Evolutionary conservation across 2,329 filamentous ascomycete genomes (phyloP).

Genomic region (Venturia effusa): DNA sequence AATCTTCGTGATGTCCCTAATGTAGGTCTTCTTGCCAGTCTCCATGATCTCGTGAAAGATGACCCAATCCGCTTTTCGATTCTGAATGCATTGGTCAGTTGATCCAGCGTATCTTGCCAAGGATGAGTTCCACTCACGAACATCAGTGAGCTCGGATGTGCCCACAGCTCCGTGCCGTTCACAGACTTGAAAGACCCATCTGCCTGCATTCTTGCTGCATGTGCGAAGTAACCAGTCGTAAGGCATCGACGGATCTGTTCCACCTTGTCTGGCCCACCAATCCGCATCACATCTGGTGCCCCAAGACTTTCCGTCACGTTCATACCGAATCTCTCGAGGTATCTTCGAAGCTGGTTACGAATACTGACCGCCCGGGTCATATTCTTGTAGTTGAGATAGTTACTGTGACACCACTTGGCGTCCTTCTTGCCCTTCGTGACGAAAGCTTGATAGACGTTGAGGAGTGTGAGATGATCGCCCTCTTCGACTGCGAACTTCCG

Average conservation of each 20-base stretch:
- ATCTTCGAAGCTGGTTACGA: conserved; percentile 72
- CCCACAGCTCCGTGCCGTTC: conserved; percentile 69
- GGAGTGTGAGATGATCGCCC: conserved; percentile 82
- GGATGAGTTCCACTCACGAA: conserved; percentile 45
- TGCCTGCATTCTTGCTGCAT: conserved; percentile 85
- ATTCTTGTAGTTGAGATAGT: conserved; percentile 77
- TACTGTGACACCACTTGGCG: conserved; percentile 73
- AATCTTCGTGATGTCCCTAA: conserved; percentile 85
- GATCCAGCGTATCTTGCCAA: not conserved
- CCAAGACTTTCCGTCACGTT: conserved; percentile 53
- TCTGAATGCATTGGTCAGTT: conserved; percentile 31
- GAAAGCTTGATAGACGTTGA: conserved; percentile 91
- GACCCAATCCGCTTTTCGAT: conserved; percentile 92
- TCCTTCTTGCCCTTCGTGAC: conserved; percentile 74
- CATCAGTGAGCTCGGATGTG: conserved; percentile 86
- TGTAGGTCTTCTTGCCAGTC: conserved; percentile 77
- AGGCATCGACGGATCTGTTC: conserved; percentile 77
- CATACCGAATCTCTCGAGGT: conserved; percentile 76
- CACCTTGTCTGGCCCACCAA: conserved; percentile 37
- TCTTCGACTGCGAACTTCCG: conserved; percentile 84
- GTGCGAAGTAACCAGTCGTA: conserved; percentile 82
- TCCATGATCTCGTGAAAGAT: conserved; percentile 91
- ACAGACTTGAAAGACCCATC: conserved; percentile 85
- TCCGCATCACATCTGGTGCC: conserved; percentile 24
- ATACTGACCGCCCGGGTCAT: conserved; percentile 77